A percentile compares a stretch with the other conserved stretches of the same genome.
Conservation (phyloP, 208 protist species). For the Acanthamoeba healyi region DNA sequence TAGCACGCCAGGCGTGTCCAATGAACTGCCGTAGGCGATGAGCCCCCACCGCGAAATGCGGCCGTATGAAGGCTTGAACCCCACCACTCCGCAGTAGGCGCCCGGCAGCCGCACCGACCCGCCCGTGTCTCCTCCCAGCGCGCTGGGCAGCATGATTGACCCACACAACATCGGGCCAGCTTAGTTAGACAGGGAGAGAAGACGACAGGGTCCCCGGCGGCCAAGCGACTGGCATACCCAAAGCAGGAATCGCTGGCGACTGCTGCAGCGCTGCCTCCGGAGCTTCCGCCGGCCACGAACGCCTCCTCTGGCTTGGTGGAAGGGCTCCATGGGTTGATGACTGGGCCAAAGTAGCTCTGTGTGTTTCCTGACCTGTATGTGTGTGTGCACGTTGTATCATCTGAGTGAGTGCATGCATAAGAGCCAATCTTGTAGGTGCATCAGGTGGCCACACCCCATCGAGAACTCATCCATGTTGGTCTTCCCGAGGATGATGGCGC, state of each 20-base stretch:
- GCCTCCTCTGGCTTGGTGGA: constrained; percentile 41
- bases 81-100: constrained; percentile 86
- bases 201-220: background rate
- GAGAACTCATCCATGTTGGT: constrained; percentile 88
- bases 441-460: constrained; percentile 75
- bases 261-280: constrained; percentile 81
- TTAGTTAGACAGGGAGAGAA: background rate
- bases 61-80: constrained; percentile 87
- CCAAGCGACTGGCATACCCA: background rate
- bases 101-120: constrained; percentile 86
- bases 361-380: constrained; percentile 68
- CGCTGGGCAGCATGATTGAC: background rate
- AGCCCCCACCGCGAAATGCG: constrained; percentile 83
- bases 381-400: no score
- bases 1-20: constrained; percentile 86
- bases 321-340: constrained; percentile 79
- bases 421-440: no score
- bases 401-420: no score
- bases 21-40: constrained; percentile 83
- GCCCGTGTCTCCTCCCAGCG: constrained; percentile 86
- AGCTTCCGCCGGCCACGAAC: constrained; percentile 79
- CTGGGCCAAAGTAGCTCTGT: constrained; percentile 55
- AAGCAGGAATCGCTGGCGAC: constrained; percentile 71
- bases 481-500: constrained; percentile 85
- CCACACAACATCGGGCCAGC: no score